phyloP scores from a whole-genome alignment of 2,329 filamentous ascomycete species.

The Alternaria angustiovoidea region DNA sequence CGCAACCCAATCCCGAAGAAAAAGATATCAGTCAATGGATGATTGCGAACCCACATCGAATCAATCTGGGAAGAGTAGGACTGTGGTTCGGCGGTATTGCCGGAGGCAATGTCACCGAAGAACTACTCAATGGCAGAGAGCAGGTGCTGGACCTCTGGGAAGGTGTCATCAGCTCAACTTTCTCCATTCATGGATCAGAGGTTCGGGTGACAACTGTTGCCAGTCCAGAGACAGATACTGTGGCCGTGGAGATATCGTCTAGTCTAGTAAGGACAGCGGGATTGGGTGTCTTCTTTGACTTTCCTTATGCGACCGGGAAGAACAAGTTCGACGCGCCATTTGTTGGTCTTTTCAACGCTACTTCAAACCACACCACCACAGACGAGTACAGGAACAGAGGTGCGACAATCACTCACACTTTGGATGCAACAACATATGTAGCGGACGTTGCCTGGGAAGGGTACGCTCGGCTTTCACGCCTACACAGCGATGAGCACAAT shows the following conservation, averaged over 20 bases:
- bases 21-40: conserved; percentile 61
- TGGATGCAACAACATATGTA: conserved; percentile 56
- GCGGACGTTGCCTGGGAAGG: conserved; percentile 53
- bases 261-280: conserved; percentile 49
- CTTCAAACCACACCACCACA: conserved; percentile 55
- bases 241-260: conserved; percentile 57
- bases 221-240: conserved; percentile 57
- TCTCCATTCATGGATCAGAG: conserved; percentile 51
- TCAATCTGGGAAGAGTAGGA: conserved; percentile 61
- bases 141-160: conserved; percentile 61
- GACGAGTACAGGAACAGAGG: conserved; percentile 38
- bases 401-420: conserved; percentile 55
- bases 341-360: conserved; percentile 61
- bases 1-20: conserved; percentile 53
- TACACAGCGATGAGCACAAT: conserved; percentile 52
- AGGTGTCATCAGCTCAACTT: conserved; percentile 56
- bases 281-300: conserved; percentile 62
- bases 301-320: conserved; percentile 57
- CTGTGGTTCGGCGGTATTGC: conserved; percentile 57
- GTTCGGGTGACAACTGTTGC: conserved; percentile 58
- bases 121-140: conserved; percentile 49
- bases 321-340: conserved; percentile 65
- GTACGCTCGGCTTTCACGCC: conserved; percentile 41
- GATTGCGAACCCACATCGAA: conserved; percentile 62
- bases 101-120: conserved; percentile 52